phyloP scores from a whole-genome alignment of 192 early-diverging fungal species.

The Endogone sp. region DNA sequence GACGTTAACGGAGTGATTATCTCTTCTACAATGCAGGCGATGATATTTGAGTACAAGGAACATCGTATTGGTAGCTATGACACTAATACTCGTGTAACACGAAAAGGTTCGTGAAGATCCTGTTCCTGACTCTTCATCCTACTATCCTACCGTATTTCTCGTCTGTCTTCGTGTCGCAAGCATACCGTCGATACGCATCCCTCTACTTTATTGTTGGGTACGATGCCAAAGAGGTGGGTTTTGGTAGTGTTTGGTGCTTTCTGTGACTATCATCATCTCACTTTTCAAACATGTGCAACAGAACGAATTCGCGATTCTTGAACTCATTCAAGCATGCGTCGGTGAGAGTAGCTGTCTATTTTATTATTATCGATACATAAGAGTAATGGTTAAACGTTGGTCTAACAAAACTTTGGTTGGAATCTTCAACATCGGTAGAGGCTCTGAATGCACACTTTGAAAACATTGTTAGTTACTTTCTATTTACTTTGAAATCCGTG shows the following conservation, averaged over 20 bases:
- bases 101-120: too few relatives aligned
- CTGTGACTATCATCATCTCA: neutral
- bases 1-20: neutral
- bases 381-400: too few relatives aligned
- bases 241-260: too few relatives aligned
- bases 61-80: neutral
- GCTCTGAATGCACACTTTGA: constrained; percentile 33
- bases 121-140: too few relatives aligned
- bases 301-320: constrained; percentile 33
- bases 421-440: too few relatives aligned
- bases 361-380: neutral
- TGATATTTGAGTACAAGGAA: neutral
- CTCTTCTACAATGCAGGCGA: neutral
- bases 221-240: neutral
- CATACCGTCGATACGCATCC: neutral
- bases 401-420: too few relatives aligned
- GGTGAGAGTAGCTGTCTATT: constrained; percentile 16
- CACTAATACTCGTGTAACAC: too few relatives aligned
- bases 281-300: neutral
- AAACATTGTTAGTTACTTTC: constrained; percentile 25
- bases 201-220: neutral
- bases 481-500: neutral
- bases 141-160: too few relatives aligned
- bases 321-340: constrained; percentile 28
- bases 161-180: too few relatives aligned